Evolutionary conservation across 2,329 filamentous ascomycete genomes (phyloP).

Genomic region (Aspergillus udagawae): DNA sequence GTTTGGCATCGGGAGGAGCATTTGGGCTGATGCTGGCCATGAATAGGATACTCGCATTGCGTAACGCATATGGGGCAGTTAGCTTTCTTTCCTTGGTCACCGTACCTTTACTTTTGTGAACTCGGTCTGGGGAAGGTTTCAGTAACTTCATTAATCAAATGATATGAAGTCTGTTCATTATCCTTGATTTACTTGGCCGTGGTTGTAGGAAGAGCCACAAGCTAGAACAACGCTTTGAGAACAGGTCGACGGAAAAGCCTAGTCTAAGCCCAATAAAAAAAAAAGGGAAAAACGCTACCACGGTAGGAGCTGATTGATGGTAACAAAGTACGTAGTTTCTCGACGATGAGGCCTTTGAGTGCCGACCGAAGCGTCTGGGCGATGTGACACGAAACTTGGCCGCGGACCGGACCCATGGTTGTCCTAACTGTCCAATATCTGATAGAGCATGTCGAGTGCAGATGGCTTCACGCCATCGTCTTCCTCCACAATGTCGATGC

Average conservation of each 20-base stretch:
- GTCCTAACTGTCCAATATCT: constrained; percentile 15
- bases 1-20: not conserved
- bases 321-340: not conserved
- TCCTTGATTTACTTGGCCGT: not conserved
- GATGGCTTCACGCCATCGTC: constrained; percentile 20
- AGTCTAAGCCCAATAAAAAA: too few species aligned
- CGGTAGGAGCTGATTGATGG: not conserved
- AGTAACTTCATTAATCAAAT: not conserved
- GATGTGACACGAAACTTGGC: not conserved
- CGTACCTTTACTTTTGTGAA: not conserved
- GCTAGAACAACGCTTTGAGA: not conserved
- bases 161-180: not conserved
- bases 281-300: too few species aligned
- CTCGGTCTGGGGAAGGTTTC: not conserved
- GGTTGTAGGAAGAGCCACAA: not conserved
- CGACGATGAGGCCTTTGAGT: not conserved
- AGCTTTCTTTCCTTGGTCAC: not conserved
- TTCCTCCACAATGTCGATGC: constrained; percentile 20
- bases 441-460: constrained; percentile 22
- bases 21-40: not conserved
- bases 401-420: not conserved
- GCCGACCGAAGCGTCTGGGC: not conserved
- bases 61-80: not conserved
- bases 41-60: too few species aligned
- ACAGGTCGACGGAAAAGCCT: not conserved